These are phyloP conservation scores for Lachancea meyersii DNA, from an alignment of 805 yeast species.

Conservation along the genomic window DNA sequence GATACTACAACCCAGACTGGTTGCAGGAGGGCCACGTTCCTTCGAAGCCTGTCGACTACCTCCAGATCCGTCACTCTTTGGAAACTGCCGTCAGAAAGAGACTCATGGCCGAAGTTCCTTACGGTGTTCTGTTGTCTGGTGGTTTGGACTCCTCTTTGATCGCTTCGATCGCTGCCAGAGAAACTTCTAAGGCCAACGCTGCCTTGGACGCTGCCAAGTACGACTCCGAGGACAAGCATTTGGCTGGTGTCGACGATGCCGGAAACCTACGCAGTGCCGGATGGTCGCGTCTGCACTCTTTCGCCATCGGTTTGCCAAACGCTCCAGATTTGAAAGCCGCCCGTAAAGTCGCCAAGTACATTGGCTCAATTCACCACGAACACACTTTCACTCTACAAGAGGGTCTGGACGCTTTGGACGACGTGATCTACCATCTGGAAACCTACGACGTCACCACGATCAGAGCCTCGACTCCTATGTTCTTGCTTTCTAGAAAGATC, in stretches of 20 bases:
- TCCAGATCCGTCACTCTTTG: constrained; percentile 65
- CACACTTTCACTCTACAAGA: constrained; percentile 96
- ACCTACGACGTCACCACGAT: constrained; percentile 98
- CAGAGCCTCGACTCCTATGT: constrained; percentile 99
- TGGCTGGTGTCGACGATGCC: constrained; percentile 87
- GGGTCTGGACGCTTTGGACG: constrained; percentile 91
- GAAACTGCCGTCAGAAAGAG: constrained; percentile 97
- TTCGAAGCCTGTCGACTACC: constrained; percentile 66
- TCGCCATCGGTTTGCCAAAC: constrained; percentile 93
- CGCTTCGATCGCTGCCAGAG: constrained; percentile 96
- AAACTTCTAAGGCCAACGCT: constrained; percentile 61
- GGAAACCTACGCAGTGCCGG: constrained; percentile 78
- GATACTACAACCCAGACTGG: constrained; percentile 93
- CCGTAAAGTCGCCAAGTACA: constrained; percentile 89
- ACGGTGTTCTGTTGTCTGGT: constrained; percentile 95
- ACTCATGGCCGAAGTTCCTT: constrained; percentile 99
- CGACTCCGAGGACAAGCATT: constrained; percentile 59
- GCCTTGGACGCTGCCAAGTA: constrained; percentile 38
- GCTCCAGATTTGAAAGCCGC: constrained; percentile 98
- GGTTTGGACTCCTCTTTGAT: constrained; percentile 96
- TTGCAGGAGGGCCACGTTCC: constrained; percentile 80
- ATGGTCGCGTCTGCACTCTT: constrained; percentile 84
- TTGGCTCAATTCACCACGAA: constrained; percentile 95
- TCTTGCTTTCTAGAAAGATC: constrained; percentile 88
- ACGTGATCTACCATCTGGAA: constrained; percentile 92